Base-by-base conservation (phyloP, 2,329 filamentous ascomycete genomes). In the Chaetomium sp. region DNA sequence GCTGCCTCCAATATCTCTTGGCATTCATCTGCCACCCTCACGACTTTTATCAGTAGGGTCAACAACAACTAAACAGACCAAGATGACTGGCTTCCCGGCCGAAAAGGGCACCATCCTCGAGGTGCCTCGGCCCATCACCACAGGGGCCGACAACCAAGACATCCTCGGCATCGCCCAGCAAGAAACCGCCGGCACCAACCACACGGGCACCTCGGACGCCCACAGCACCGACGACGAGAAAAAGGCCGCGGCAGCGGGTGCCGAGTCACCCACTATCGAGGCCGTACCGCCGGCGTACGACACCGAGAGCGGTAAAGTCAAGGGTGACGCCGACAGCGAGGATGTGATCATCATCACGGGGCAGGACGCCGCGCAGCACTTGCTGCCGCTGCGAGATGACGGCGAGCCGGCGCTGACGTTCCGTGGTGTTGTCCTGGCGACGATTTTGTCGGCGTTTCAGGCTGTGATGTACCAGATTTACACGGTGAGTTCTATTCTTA, bases 391-490 rank as follows among this genome's bases (percentile, higher is more conserved):
- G 52, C 72, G 80, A 4, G 80, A 83, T 60, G 80, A 83, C 53
- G 64, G 67, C n/a, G 76, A 82, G 34, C 65, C 67, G 1, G 69
- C 77, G 2, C 62, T 83, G 59, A 82, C 78, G 0, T 79, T 82
- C 56, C 76, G 80, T 41, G 74, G 76, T 50, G 56, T 83, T 5
- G 62, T 82, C 40, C 59, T 83, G 47, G 76, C 78, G 1, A 76
- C 76, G 0, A 59, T 65, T 2, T 71, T 82, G 4, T 71, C 78
- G 0, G 74, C 71, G 9, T 82, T 82, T 61, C 78, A 81, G 59
- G 76, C 79, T 32, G 74, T 78, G 44, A 79, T 82, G 75, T 71
- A 68, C 50, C 78, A 81, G 63, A 81, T 82, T 46, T 82, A 82
- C 59, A 66, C 64, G 11, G 79, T 80, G 55, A 65, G 71, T 61